phyloP scores from a whole-genome alignment of 1,139 yeast species.

The Suhomyces bolitotheri region DNA sequence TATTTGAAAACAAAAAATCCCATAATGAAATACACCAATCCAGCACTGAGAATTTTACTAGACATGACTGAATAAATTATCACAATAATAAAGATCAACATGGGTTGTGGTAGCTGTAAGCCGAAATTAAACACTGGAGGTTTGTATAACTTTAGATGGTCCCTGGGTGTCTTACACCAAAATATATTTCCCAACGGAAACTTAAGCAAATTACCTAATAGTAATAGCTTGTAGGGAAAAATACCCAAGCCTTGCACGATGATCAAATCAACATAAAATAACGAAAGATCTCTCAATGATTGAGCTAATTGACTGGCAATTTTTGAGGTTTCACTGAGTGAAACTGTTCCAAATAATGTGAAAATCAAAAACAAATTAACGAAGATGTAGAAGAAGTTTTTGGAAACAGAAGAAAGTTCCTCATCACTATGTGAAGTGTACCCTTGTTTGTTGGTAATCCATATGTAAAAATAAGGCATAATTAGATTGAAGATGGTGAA shows the following conservation, averaged over 20 bases:
- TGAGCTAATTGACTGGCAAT: conserved; percentile 73
- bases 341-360: conserved; percentile 79
- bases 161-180: conserved; percentile 56
- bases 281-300: conserved; percentile 64
- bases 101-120: conserved; percentile 76
- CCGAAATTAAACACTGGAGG: conserved; percentile 85
- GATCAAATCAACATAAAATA: conserved; percentile 74
- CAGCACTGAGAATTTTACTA: conserved; percentile 72
- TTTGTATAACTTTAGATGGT: conserved; percentile 64
- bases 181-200: conserved; percentile 18
- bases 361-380: conserved; percentile 77
- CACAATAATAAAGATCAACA: conserved; percentile 71
- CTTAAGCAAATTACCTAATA: conserved; percentile 45
- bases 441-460: conserved; percentile 68
- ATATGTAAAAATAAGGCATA: conserved; percentile 69
- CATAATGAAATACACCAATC: conserved; percentile 67
- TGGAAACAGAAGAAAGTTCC: conserved; percentile 70
- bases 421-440: conserved; percentile 74
- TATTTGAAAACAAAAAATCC: conserved; percentile 82
- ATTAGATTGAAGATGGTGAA: conserved; percentile 67
- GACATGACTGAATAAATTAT: conserved; percentile 77
- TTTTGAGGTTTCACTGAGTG: conserved; percentile 71
- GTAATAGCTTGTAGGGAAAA: conserved; percentile 68
- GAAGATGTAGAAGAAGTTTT: conserved; percentile 76
- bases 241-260: conserved; percentile 76